Evolutionary conservation across 768 basidiomycete species (phyloP).

Genomic region (Galerina sulciceps): DNA sequence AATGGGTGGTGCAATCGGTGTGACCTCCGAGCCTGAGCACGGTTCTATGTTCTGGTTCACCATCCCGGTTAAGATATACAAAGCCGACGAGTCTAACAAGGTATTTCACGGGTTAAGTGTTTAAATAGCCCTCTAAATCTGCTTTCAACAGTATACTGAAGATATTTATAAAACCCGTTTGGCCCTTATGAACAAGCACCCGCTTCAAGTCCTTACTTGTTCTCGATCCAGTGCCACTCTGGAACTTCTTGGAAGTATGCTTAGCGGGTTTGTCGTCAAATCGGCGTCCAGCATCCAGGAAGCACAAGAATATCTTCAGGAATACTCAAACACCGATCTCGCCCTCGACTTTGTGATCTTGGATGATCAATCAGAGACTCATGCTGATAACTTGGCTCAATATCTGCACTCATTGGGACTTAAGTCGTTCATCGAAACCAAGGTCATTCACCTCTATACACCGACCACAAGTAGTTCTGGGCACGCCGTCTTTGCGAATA

Average conservation of each 20-base stretch:
- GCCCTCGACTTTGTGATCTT: conserved; percentile 68
- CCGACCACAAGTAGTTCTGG: conserved; percentile 66
- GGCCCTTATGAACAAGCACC: conserved; percentile 49
- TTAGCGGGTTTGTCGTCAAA: conserved; percentile 56
- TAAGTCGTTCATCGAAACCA: conserved; percentile 52
- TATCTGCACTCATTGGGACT: conserved; percentile 45
- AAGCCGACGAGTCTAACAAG: conserved; percentile 60
- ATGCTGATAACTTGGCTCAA: conserved; percentile 59
- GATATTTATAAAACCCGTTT: conserved; percentile 52
- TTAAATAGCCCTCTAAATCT: neutral
- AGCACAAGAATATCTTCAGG: conserved; percentile 44
- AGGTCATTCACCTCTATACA: conserved; percentile 74
- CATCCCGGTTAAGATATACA: conserved; percentile 64
- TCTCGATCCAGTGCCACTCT: conserved; percentile 64
- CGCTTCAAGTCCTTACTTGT: conserved; percentile 56
- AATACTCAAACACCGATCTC: conserved; percentile 29
- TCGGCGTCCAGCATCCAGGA: conserved; percentile 48
- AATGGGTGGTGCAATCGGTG: conserved; percentile 77
- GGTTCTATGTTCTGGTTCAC: conserved; percentile 80
- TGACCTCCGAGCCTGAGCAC: conserved; percentile 62
- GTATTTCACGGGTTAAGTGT: conserved; percentile 31
- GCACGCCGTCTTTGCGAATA: conserved; percentile 53
- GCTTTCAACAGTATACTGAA: conserved; percentile 39
- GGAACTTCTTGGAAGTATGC: conserved; percentile 58
- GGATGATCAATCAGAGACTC: conserved; percentile 66